Evolutionary conservation across 441 rosid genomes (phyloP).

Genomic region (Mallotus japonicus): DNA sequence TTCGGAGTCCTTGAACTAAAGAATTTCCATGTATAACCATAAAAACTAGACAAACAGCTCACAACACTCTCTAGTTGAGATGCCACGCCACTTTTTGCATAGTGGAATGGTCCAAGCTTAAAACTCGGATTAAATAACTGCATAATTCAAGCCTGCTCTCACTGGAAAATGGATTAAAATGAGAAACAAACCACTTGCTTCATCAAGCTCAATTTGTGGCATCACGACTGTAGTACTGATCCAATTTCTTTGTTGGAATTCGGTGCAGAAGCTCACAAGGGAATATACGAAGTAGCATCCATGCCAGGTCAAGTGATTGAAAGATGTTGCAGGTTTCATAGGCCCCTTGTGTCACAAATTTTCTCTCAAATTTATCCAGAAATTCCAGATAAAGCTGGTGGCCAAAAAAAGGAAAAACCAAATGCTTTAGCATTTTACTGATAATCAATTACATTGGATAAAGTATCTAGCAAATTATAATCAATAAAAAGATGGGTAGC

Average conservation of each 20-base stretch:
- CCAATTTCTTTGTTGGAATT: conserved; percentile 97
- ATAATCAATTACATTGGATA: not conserved
- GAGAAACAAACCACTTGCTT: not conserved
- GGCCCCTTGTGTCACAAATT: conserved; percentile 95
- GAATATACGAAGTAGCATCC: conserved; percentile 97
- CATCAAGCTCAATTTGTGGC: conserved; percentile 21
- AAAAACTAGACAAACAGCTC: conserved; percentile 14
- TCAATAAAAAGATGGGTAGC: not conserved
- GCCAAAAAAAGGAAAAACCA: not conserved
- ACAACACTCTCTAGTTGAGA: conserved; percentile 1
- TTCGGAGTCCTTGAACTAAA: not conserved
- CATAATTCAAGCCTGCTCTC: not conserved
- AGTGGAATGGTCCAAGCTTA: not conserved
- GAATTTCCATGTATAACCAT: not conserved
- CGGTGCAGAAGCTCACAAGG: conserved; percentile 99
- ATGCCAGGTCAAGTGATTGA: conserved; percentile 95
- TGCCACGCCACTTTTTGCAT: not conserved
- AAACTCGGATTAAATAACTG: not conserved
- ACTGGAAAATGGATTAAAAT: not conserved
- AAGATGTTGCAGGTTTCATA: conserved; percentile 96
- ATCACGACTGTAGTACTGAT: conserved; percentile 86
- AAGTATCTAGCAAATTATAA: not conserved
- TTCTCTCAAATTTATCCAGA: conserved; percentile 96
- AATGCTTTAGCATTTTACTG: not conserved
- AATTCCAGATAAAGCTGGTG: conserved; percentile 93